Evolutionary conservation across 257 asterid genomes (phyloP).

Genomic region (Solanum lignicaule): DNA sequence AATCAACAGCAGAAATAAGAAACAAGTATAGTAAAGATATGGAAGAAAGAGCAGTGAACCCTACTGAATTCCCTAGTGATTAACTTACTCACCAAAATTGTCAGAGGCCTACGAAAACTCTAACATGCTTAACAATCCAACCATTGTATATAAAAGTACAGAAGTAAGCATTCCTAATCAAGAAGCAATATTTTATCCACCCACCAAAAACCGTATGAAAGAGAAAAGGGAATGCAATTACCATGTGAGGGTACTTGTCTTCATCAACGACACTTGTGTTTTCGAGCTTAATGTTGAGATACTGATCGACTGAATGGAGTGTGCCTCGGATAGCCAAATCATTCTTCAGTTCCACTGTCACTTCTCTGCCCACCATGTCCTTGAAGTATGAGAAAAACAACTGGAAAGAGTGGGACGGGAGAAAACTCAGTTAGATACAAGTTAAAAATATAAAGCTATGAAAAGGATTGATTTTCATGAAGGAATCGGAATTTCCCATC

Average conservation of each 20-base stretch:
- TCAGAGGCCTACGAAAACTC: not conserved
- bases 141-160: not conserved
- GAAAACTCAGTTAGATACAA: not conserved
- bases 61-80: not conserved
- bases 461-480: not conserved
- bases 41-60: not conserved
- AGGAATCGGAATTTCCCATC: not conserved
- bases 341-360: conserved; percentile 91
- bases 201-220: not conserved
- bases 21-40: not conserved
- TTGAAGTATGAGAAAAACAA: conserved; percentile 96
- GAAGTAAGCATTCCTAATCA: not conserved
- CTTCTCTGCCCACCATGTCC: conserved; percentile 97
- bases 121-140: not conserved
- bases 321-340: conserved; percentile 92
- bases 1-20: not conserved
- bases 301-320: conserved; percentile 92
- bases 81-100: not conserved
- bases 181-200: not conserved
- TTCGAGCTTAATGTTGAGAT: conserved; percentile 92
- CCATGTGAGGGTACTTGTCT: conserved; percentile 96
- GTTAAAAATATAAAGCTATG: not conserved
- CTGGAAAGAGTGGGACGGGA: conserved; percentile 32
- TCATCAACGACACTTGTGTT: conserved; percentile 90
- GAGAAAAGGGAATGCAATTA: conserved; percentile 8